A percentile compares a stretch with the other conserved stretches of the same genome.
phyloP scores from a whole-genome alignment of 108 stramenopile species.

The Parietichytrium sp. region DNA sequence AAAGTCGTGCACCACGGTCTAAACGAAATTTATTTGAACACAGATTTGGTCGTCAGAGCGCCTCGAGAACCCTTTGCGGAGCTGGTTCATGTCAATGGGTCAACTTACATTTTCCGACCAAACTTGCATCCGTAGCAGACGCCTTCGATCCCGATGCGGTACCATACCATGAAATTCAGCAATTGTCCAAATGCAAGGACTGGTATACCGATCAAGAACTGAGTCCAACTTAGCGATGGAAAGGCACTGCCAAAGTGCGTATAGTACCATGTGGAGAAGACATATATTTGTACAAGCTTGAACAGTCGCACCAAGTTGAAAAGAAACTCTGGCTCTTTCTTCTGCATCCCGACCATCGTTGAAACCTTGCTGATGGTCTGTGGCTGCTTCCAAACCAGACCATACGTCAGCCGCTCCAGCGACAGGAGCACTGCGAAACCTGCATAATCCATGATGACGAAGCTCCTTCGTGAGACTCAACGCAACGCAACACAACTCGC shows the following conservation, averaged over 20 bases:
- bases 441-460: slow-evolving; percentile 32
- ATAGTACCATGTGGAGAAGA: slow-evolving; percentile 36
- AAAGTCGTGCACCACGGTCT: slow-evolving; percentile 38
- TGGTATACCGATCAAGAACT: slow-evolving; percentile 1
- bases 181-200: slow-evolving; percentile 21
- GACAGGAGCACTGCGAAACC: slow-evolving; percentile 26
- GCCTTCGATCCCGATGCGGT: slow-evolving; percentile 40
- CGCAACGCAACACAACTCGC: too few relatives aligned
- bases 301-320: slow-evolving; percentile 35
- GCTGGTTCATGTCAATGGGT: too few relatives aligned
- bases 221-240: slow-evolving; percentile 24
- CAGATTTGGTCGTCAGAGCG: too few relatives aligned
- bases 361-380: slow-evolving; percentile 26
- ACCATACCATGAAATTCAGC: slow-evolving; percentile 31
- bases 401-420: slow-evolving; percentile 32
- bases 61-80: too few relatives aligned
- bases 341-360: slow-evolving; percentile 22
- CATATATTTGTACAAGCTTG: slow-evolving; percentile 38
- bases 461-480: too few relatives aligned
- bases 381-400: slow-evolving; percentile 34
- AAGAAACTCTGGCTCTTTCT: slow-evolving; percentile 36
- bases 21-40: too few relatives aligned
- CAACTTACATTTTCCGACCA: slow-evolving; percentile 29
- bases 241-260: slow-evolving; percentile 7
- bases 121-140: slow-evolving; percentile 30